phyloP scores from a whole-genome alignment of 768 basidiomycete genomes.

The Pulveroboletus frians region DNA sequence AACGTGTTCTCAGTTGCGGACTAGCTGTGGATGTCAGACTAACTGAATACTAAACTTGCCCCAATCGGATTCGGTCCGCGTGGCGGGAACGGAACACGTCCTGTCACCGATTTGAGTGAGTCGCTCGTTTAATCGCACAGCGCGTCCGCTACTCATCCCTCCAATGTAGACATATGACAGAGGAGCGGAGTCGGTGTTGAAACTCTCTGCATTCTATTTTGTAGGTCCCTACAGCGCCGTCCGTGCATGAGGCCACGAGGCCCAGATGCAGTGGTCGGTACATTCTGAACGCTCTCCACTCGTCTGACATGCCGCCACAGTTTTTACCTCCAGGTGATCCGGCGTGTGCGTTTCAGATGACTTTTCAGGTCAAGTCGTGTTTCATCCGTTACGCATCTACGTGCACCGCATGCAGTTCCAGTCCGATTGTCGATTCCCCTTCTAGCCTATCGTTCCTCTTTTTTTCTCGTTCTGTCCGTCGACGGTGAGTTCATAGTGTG shows the following conservation, averaged over 20 bases:
- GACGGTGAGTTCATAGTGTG: conserved; percentile 4
- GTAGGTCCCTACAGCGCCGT: conserved; percentile 8
- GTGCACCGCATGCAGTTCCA: conserved; percentile 2
- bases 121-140: background rate
- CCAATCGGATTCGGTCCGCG: conserved; percentile 8
- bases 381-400: conserved; percentile 1
- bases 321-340: conserved; percentile 10
- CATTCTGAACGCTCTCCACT: too few relatives aligned
- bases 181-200: background rate
- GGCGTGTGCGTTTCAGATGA: background rate
- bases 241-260: background rate
- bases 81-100: too few relatives aligned
- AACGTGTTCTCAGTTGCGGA: conserved; percentile 15
- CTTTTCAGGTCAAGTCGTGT: conserved; percentile 7
- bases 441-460: background rate
- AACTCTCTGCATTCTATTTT: background rate
- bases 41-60: conserved; percentile 18
- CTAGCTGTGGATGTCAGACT: conserved; percentile 9
- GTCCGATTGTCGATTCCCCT: background rate
- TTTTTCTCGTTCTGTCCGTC: background rate
- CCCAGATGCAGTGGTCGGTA: conserved; percentile 11
- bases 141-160: background rate
- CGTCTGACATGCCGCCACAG: conserved; percentile 19
- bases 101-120: too few relatives aligned
- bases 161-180: background rate